Evolutionary conservation across 371 early-diverging fungal genomes (phyloP), one percentile per base, ranked within the genome.

Genomic region (Circinella minor): DNA sequence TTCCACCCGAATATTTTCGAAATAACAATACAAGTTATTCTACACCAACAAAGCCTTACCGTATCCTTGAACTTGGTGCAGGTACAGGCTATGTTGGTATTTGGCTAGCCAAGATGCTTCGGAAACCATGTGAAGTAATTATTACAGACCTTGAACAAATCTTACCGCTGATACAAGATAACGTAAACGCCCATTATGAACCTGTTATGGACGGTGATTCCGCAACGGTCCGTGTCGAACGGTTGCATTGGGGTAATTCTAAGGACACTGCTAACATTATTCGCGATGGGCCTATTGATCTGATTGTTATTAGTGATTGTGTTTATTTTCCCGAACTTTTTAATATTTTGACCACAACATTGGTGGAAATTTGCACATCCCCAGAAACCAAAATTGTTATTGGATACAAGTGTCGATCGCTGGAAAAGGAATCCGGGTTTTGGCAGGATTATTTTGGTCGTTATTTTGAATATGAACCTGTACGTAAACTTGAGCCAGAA

Each of bases 371-470:
- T 3, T 81, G 87, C 20, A 43, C 43, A 6, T 70, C 67, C 27
- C 36, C 67, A 10, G 62, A 65, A 14, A 89, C 89, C 3, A 68
- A 69, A 49, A 75, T 87, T 11, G 75, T 89, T 34, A 83, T 89
- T 73, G 89, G 87, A 47, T 87, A 89, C 76, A 87, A 89, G 64
- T 84, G 86, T 38, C 82, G 89, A 7, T 82, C 85, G 18, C 63
- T 80, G 34, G 84, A 84, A 76, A 89, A 86, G 65, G 89, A 89
- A 77, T 71, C 73, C 18, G 87, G 86, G 3, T 89, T 89, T 64
- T 89, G 89, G 89, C 86, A 89, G 55, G 81, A 86, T 67, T 86
- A 82, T 61, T 82, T 89, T 75, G 89, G 89, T 15, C 73, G 86
- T 7, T 86, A 71, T 51, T 87, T 87, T 77, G 79, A 79, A 59